Evolutionary conservation across 352 stramenopile genomes (phyloP).

Genomic region (Plasmopara viticola): DNA sequence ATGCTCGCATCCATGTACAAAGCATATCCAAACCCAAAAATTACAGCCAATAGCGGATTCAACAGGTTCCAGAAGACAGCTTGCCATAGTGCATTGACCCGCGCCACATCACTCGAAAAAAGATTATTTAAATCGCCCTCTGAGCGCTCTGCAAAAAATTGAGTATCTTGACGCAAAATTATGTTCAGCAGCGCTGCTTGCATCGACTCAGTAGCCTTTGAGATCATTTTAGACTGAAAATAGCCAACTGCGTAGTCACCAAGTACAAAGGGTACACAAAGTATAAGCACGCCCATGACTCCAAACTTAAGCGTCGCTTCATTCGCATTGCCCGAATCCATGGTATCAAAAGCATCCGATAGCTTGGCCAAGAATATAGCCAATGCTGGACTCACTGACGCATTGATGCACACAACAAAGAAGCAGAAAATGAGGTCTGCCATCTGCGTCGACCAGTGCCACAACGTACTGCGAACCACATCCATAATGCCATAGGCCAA

Average conservation of each 20-base stretch:
- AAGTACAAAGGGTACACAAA: conserved; percentile 80
- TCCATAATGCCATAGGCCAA: conserved; percentile 70
- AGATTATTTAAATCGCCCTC: conserved; percentile 87
- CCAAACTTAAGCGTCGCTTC: conserved; percentile 54
- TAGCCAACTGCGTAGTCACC: conserved; percentile 84
- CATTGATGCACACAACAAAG: conserved; percentile 80
- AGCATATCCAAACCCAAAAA: conserved; percentile 81
- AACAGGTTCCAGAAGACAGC: conserved; percentile 86
- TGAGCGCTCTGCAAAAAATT: conserved; percentile 79
- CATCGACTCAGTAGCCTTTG: conserved; percentile 77
- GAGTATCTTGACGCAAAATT: conserved; percentile 71
- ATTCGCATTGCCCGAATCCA: conserved; percentile 32
- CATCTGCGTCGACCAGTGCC: conserved; percentile 83
- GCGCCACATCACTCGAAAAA: conserved; percentile 80
- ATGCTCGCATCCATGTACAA: conserved; percentile 79
- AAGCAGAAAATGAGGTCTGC: conserved; percentile 65
- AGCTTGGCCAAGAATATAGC: conserved; percentile 67
- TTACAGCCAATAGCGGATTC: conserved; percentile 69
- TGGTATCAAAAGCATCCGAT: conserved; percentile 63
- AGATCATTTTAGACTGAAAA: conserved; percentile 89
- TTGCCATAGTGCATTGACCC: conserved; percentile 82
- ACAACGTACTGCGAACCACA: conserved; percentile 72
- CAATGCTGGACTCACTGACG: conserved; percentile 70
- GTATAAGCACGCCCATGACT: conserved; percentile 63
- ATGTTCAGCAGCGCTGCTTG: conserved; percentile 70